Evolutionary conservation across 2,329 filamentous ascomycete species (phyloP), one percentile per base, ranked within the genome.

Genomic region (Colletotrichum endophyticum): DNA sequence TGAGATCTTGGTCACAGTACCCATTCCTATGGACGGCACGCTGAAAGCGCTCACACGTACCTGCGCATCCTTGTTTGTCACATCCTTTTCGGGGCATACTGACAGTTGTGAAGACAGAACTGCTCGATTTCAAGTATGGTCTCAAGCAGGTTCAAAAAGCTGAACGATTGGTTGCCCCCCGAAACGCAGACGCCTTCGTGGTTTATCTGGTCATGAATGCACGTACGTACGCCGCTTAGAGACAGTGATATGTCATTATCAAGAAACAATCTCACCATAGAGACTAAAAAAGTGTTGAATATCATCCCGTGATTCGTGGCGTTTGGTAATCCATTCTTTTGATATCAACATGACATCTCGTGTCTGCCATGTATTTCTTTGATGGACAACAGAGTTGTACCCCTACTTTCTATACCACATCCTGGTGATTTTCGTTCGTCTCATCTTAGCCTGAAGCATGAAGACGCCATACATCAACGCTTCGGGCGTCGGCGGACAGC

Each of bases 391-490:
- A 53, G n/a, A 13, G n/a, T 22, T 53, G 6, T 4, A 22, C 7
- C 44, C 3, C 56, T 30, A 89, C 84, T 89, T 89, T 74, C 89
- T 82, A 77, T 90, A 90, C 88, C 88, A 90, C 82, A 89, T 89
- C 57, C 87, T 82, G 5, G 86, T 86, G 56, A 86, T 83, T 80
- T 85, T 87, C 13, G 86, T 87, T 63, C 83, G 85, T 66, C 92
- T 87, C 86, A 94, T 93, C 89, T 94, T 94, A 84, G 90, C 92
- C 86, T 95, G 92, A 79, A 95, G 81, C 83, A 93, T 91, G 81
- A 94, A 93, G 68, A 95, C 90, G 15, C 91, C 87, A 75, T 89
- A 88, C 84, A 89, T 84, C 69, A 89, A 78, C 6, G 88, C 87
- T 81, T 89, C 87, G 30, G 85, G 81, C 11, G 88, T 86, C 9